Percentiles rank a stretch among this genome's conserved stretches.
These are phyloP conservation scores for Cutaneotrichosporon mucoides DNA, from an alignment of 1,284 basidiomycete genomes.

Conservation along the genomic window DNA sequence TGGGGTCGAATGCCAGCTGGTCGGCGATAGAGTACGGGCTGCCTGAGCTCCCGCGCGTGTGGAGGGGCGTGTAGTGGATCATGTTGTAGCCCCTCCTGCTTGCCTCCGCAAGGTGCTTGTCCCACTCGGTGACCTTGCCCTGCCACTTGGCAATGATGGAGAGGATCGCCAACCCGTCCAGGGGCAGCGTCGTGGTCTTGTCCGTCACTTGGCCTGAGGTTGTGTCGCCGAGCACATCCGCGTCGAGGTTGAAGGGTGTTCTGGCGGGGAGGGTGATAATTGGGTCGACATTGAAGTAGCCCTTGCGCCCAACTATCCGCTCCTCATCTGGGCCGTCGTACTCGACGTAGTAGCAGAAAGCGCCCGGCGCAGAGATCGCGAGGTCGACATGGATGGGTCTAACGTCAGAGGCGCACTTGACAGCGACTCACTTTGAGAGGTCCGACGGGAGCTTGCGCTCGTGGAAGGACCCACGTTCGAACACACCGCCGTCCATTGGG, in stretches of 20 bases:
- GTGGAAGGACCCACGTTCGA: slow-evolving; percentile 70
- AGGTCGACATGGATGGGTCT: slow-evolving; percentile 88
- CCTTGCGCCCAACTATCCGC: slow-evolving; percentile 71
- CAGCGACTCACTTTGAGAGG: slow-evolving; percentile 56
- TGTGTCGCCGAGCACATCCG: slow-evolving; percentile 51
- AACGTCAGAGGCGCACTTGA: slow-evolving; percentile 24
- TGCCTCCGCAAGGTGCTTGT: slow-evolving; percentile 70
- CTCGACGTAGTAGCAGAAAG: slow-evolving; percentile 89
- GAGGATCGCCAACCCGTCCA: slow-evolving; percentile 79
- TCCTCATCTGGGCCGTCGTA: slow-evolving; percentile 59
- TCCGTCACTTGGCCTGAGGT: slow-evolving; percentile 53
- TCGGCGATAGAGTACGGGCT: slow-evolving; percentile 89
- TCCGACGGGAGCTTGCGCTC: slow-evolving; percentile 56
- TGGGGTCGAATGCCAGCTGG: slow-evolving; percentile 76
- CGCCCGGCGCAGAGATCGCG: slow-evolving; percentile 89
- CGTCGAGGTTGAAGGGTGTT: slow-evolving; percentile 54
- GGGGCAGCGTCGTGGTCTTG: slow-evolving; percentile 54
- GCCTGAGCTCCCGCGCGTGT: slow-evolving; percentile 78
- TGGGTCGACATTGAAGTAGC: slow-evolving; percentile 94
- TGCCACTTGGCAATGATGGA: slow-evolving; percentile 96
- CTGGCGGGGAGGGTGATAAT: slow-evolving; percentile 70
- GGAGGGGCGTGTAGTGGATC: slow-evolving; percentile 90
- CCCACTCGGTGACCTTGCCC: slow-evolving; percentile 75
- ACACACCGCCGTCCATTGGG: slow-evolving; percentile 80
- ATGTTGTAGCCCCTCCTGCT: slow-evolving; percentile 88